Evolutionary conservation across 2,329 filamentous ascomycete species (phyloP).

Genomic region (Colletotrichum sp.): DNA sequence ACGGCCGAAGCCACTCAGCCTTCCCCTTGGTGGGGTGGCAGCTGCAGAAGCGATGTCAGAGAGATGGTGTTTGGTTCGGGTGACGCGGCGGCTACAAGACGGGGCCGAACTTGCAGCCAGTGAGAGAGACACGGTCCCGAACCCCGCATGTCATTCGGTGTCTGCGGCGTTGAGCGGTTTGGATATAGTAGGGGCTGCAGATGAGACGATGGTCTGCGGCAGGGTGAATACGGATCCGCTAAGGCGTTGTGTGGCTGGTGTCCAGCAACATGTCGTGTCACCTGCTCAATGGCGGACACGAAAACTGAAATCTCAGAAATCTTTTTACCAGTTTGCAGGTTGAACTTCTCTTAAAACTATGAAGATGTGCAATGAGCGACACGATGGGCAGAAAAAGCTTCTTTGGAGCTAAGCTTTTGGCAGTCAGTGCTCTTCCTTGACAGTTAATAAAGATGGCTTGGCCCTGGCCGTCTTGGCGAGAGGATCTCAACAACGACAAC

Average conservation of each 20-base stretch:
- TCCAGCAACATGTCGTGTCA: background rate
- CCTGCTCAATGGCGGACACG: background rate
- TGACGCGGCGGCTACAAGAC: background rate
- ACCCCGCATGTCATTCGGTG: background rate
- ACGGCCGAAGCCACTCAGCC: background rate
- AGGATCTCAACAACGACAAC: background rate
- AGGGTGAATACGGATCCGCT: background rate
- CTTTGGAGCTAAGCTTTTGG: background rate
- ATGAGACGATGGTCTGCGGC: conserved; percentile 63
- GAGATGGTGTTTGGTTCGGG: background rate
- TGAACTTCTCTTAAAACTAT: background rate
- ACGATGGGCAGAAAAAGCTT: background rate
- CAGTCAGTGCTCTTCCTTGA: background rate
- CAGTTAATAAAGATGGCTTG: background rate
- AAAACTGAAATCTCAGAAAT: too few species aligned
- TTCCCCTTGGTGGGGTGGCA: background rate
- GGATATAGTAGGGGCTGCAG: conserved; percentile 69
- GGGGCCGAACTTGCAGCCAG: background rate
- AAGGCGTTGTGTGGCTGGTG: background rate
- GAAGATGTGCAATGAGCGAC: background rate
- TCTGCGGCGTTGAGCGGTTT: conserved; percentile 67
- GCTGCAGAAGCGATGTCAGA: background rate
- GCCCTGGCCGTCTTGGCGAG: background rate
- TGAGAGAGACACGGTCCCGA: background rate
- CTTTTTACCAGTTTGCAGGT: background rate